phyloP scores from a whole-genome alignment of 495 filamentous ascomycete genomes.

The Aspergillus bertholletiae region DNA sequence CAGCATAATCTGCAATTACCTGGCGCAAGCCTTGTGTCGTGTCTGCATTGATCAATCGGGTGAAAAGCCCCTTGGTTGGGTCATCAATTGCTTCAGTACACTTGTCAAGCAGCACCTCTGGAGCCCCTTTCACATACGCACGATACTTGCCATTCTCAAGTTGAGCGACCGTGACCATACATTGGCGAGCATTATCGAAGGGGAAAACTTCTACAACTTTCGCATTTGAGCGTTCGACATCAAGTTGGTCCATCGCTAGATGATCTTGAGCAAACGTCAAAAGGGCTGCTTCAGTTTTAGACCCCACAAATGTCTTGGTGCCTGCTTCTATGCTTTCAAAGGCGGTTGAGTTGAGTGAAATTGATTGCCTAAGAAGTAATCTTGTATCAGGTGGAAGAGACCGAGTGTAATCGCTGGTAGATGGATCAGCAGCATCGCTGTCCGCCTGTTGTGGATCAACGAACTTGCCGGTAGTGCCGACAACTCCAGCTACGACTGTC shows the following conservation, averaged over 20 bases:
- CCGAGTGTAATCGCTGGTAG: conserved; percentile 52
- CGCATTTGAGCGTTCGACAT: conserved; percentile 43
- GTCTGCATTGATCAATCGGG: conserved; percentile 18
- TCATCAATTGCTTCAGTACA: conserved; percentile 21
- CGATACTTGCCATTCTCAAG: conserved; percentile 48
- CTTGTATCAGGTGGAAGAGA: not conserved
- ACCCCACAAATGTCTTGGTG: conserved; percentile 46
- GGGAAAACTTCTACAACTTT: conserved; percentile 54
- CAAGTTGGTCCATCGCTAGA: conserved; percentile 46
- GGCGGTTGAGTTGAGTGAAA: conserved; percentile 54
- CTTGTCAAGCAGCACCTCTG: conserved; percentile 49
- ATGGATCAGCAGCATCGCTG: not conserved
- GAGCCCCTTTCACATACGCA: conserved; percentile 56
- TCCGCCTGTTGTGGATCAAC: not conserved
- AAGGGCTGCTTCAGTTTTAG: conserved; percentile 58
- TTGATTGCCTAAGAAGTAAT: conserved; percentile 29
- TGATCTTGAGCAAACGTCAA: conserved; percentile 49
- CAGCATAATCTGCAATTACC: conserved; percentile 1
- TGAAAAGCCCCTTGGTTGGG: not conserved
- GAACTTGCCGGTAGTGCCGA: not conserved
- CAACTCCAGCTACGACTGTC: conserved; percentile 53
- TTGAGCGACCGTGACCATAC: conserved; percentile 51
- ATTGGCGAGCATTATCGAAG: conserved; percentile 58
- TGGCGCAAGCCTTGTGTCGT: not conserved
- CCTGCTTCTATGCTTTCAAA: conserved; percentile 53